These are phyloP conservation scores for Hortaea werneckii DNA, from an alignment of 2,329 filamentous ascomycete species.

Conservation along the genomic window DNA sequence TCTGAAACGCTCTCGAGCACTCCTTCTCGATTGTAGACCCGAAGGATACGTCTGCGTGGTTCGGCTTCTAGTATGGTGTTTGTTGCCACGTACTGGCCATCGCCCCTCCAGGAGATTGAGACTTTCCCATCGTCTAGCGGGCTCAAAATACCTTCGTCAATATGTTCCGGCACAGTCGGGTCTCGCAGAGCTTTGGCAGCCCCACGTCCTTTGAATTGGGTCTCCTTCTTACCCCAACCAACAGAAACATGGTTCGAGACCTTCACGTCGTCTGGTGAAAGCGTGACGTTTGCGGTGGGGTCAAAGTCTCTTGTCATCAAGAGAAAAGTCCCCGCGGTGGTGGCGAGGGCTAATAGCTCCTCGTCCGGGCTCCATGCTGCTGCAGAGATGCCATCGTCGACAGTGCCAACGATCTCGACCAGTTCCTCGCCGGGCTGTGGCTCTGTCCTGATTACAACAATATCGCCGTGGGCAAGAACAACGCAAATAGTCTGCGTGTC, in stretches of 20 bases:
- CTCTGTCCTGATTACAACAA: constrained; percentile 71
- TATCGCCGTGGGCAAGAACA: constrained; percentile 81
- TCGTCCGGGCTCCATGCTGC: constrained; percentile 94
- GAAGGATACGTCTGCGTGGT: constrained; percentile 63
- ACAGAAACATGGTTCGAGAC: constrained; percentile 87
- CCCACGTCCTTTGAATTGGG: constrained; percentile 73
- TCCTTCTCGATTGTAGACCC: constrained; percentile 85
- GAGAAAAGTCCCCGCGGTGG: constrained; percentile 65
- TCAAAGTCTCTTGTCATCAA: constrained; percentile 94
- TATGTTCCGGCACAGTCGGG: constrained; percentile 85
- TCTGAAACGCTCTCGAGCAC: constrained; percentile 88
- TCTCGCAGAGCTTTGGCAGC: constrained; percentile 76
- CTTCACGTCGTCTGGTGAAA: constrained; percentile 67
- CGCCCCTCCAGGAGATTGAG: constrained; percentile 84
- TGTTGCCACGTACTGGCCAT: constrained; percentile 81
- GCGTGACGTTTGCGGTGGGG: constrained; percentile 61
- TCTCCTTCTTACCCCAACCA: constrained; percentile 97
- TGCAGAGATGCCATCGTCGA: constrained; percentile 82
- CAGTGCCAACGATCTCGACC: constrained; percentile 90
- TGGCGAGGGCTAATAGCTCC: constrained; percentile 75
- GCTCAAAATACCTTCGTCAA: constrained; percentile 74
- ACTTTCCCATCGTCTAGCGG: constrained; percentile 59
- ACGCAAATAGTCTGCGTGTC: constrained; percentile 71
- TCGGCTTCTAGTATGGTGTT: constrained; percentile 68
- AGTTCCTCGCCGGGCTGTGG: constrained; percentile 57